phyloP scores from a whole-genome alignment of 768 basidiomycete species.

The Lactarius sanguifluus region DNA sequence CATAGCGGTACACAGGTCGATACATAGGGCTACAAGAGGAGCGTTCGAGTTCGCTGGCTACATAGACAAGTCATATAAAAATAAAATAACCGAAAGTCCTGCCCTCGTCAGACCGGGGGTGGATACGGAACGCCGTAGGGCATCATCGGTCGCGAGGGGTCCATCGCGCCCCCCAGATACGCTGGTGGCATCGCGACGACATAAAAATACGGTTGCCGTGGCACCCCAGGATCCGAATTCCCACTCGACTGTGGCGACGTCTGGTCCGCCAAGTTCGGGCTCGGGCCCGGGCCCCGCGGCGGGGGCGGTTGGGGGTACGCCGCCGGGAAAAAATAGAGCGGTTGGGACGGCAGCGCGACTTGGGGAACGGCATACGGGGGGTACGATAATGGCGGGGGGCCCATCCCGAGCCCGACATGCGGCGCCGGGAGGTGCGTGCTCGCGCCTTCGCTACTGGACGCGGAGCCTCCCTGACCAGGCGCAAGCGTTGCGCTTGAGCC shows the following conservation, averaged over 20 bases:
- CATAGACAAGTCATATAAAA: not conserved
- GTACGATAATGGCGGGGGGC: conserved; percentile 5
- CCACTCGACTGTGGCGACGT: conserved; percentile 18
- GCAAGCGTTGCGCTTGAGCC: conserved; percentile 25
- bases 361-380: conserved; percentile 17
- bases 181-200: conserved; percentile 26
- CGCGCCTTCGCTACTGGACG: conserved; percentile 18
- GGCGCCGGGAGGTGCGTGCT: conserved; percentile 11
- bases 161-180: conserved; percentile 4
- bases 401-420: not conserved
- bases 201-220: conserved; percentile 22
- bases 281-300: not conserved
- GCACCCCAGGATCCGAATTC: conserved; percentile 3
- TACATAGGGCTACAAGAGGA: conserved; percentile 4
- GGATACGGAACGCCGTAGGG: conserved; percentile 1
- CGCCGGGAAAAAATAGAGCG: conserved; percentile 23
- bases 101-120: conserved; percentile 7
- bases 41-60: not conserved
- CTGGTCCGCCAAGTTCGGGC: conserved; percentile 2
- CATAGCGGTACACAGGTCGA: not conserved
- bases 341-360: conserved; percentile 20
- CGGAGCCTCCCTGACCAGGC: conserved; percentile 20
- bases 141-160: conserved; percentile 13
- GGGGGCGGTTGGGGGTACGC: conserved; percentile 5
- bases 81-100: conserved; percentile 15